Percentiles rank a stretch among this genome's conserved stretches.
These are phyloP conservation scores for Hyphopichia buzzinii DNA, from an alignment of 1,139 yeast species.

Conservation along the genomic window DNA sequence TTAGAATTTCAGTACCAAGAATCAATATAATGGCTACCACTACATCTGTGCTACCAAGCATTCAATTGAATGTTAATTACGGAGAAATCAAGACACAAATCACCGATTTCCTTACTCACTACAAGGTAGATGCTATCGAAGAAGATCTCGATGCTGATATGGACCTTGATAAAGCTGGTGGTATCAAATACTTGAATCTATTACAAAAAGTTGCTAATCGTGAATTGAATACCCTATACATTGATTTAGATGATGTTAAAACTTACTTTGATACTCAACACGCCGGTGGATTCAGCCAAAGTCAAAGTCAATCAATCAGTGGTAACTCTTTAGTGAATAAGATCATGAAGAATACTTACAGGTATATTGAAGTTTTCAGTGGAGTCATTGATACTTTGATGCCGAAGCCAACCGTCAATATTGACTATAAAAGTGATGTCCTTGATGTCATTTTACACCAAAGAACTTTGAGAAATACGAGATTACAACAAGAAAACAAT, in stretches of 20 bases:
- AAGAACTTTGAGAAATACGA: conserved; percentile 76
- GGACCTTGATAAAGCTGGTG: conserved; percentile 26
- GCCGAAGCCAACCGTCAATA: conserved; percentile 79
- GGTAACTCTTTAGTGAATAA: conserved; percentile 48
- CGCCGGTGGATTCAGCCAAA: conserved; percentile 13
- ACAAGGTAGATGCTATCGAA: conserved; percentile 39
- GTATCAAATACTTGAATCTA: conserved; percentile 75
- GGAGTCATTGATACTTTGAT: conserved; percentile 72
- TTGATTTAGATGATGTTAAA: conserved; percentile 84
- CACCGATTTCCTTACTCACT: conserved; percentile 59
- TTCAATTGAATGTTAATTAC: conserved; percentile 64
- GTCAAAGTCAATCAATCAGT: conserved; percentile 21
- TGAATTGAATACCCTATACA: conserved; percentile 60
- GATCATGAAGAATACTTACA: conserved; percentile 70
- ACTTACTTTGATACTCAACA: conserved; percentile 54
- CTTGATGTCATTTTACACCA: conserved; percentile 91
- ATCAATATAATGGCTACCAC: conserved; percentile 25
- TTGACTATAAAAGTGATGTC: conserved; percentile 83
- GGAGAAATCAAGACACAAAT: conserved; percentile 50
- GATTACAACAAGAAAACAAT: conserved; percentile 64
- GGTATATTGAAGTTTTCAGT: conserved; percentile 76
- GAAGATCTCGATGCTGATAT: conserved; percentile 17
- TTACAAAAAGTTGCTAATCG: conserved; percentile 84
- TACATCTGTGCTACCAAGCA: conserved; percentile 48
- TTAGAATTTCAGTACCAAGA: too few species aligned